Evolutionary conservation across 768 basidiomycete genomes (phyloP).

Genomic region (Boletus rufocinnamomeus): DNA sequence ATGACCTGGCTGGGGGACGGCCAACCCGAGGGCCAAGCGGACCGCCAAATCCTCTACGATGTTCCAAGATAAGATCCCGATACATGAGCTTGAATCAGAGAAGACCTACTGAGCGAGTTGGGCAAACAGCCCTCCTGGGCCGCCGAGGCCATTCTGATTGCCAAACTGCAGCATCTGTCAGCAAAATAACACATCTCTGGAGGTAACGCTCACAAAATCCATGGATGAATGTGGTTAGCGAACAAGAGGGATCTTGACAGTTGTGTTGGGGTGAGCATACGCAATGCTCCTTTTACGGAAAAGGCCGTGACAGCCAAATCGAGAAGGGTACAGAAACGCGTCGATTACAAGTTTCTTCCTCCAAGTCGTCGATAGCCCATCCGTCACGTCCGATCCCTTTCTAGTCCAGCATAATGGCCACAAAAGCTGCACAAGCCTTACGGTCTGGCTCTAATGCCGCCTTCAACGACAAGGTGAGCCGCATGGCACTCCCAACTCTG

Average conservation of each 20-base stretch:
- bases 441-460: constrained; percentile 65
- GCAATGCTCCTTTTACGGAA: constrained; percentile 33
- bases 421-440: constrained; percentile 22
- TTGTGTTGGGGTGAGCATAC: constrained; percentile 20
- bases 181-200: background rate
- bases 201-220: constrained; percentile 39
- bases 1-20: constrained; percentile 65
- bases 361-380: constrained; percentile 15
- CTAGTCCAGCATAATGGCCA: constrained; percentile 28
- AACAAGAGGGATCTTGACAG: constrained; percentile 14
- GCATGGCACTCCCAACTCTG: background rate
- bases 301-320: constrained; percentile 32
- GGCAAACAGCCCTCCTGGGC: constrained; percentile 61
- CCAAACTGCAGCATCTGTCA: constrained; percentile 37
- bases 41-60: constrained; percentile 53
- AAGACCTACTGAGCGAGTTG: constrained; percentile 62
- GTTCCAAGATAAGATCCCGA: constrained; percentile 22
- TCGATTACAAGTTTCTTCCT: constrained; percentile 15
- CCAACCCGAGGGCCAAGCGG: constrained; percentile 49
- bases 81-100: background rate
- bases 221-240: constrained; percentile 32
- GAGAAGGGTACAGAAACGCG: constrained; percentile 22
- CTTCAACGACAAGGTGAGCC: constrained; percentile 81
- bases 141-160: constrained; percentile 37
- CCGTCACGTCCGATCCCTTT: constrained; percentile 11